Conservation (phyloP, 495 filamentous ascomycete genomes). For the Penicillium silybi region DNA sequence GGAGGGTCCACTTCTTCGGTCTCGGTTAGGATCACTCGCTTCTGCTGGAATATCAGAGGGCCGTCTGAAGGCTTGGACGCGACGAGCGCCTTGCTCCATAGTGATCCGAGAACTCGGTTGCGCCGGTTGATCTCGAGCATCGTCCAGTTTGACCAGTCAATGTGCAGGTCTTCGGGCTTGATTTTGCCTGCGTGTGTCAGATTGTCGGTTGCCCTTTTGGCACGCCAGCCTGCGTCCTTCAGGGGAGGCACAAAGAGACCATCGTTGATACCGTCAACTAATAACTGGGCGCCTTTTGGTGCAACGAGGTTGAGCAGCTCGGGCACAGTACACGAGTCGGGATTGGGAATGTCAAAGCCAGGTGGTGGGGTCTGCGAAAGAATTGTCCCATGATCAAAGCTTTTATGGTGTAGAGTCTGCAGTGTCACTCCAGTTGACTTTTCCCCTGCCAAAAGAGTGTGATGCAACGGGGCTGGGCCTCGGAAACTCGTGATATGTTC, state of each 20-base stretch:
- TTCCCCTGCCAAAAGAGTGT: constrained; percentile 61
- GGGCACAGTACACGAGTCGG: constrained; percentile 38
- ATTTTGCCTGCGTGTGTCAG: constrained; percentile 50
- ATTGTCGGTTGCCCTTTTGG: constrained; percentile 9
- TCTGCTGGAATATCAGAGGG: constrained; percentile 24
- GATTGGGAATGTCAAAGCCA: constrained; percentile 47
- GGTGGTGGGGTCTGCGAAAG: constrained; percentile 62
- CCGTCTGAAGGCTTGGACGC: constrained; percentile 12
- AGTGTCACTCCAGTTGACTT: constrained; percentile 67
- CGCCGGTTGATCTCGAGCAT: constrained; percentile 44
- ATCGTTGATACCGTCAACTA: constrained; percentile 54
- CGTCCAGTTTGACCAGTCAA: constrained; percentile 52
- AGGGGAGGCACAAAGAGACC: constrained; percentile 65
- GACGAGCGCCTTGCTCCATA: constrained; percentile 49
- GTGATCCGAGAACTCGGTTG: constrained; percentile 48
- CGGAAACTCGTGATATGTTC: constrained; percentile 53
- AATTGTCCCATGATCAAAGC: constrained; percentile 75
- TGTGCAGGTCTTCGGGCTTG: constrained; percentile 46
- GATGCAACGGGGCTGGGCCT: constrained; percentile 73
- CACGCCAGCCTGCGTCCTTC: constrained; percentile 34
- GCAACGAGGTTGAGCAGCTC: constrained; percentile 39
- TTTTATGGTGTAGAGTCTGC: constrained; percentile 71
- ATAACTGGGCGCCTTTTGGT: constrained; percentile 53
- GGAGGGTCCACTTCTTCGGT: constrained; percentile 34
- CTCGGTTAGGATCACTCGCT: constrained; percentile 38